phyloP scores from a whole-genome alignment of 2,329 filamentous ascomycete genomes.

The Didymella keratinophila region DNA sequence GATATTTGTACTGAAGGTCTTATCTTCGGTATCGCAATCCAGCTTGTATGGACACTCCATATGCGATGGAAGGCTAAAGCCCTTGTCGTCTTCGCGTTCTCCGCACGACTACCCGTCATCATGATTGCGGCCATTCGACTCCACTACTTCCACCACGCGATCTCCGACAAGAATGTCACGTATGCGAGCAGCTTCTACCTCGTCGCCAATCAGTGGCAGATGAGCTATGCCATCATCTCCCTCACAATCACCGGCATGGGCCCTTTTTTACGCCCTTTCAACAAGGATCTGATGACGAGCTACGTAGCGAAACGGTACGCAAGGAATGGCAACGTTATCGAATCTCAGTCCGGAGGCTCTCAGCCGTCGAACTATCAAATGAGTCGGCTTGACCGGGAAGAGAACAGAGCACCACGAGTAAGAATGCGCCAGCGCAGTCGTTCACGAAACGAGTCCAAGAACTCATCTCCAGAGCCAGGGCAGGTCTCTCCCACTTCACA shows the following conservation, averaged over 20 bases:
- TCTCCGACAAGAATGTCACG: constrained; percentile 26
- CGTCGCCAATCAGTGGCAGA: constrained; percentile 47
- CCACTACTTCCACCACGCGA: constrained; percentile 33
- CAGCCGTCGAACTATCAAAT: constrained; percentile 13
- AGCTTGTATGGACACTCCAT: constrained; percentile 39
- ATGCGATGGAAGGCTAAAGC: constrained; percentile 38
- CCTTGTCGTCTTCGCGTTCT: constrained; percentile 42
- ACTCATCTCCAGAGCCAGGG: constrained; percentile 16
- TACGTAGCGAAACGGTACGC: constrained; percentile 26
- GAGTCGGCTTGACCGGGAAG: constrained; percentile 10
- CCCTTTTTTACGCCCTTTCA: constrained; percentile 46
- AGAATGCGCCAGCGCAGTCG: constrained; percentile 2
- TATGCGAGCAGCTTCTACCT: constrained; percentile 34
- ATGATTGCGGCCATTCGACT: constrained; percentile 37
- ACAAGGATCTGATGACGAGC: constrained; percentile 32
- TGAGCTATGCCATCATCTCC: constrained; percentile 47
- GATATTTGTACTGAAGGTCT: constrained; percentile 40
- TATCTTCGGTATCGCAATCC: constrained; percentile 41
- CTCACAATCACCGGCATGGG: constrained; percentile 44
- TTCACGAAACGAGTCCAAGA: constrained; percentile 6
- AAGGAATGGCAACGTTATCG: constrained; percentile 19
- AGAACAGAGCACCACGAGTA: constrained; percentile 1
- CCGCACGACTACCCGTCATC: constrained; percentile 41
- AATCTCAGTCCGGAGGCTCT: constrained; percentile 13
- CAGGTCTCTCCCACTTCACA: constrained; percentile 17